phyloP scores from a whole-genome alignment of 2,329 filamentous ascomycete genomes.

The Exophiala dermatitidis region DNA sequence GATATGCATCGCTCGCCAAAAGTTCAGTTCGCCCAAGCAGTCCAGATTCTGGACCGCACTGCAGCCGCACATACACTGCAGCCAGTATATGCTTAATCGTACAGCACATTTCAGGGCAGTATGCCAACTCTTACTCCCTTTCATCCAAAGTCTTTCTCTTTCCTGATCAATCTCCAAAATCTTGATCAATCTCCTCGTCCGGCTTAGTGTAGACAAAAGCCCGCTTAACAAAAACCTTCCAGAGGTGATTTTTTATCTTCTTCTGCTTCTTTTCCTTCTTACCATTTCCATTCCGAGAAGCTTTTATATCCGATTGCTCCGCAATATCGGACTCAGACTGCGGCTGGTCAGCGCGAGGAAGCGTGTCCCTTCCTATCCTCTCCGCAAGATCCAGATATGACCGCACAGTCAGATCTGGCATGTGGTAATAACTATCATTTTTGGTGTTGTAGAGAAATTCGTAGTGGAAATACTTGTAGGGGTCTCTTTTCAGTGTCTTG shows the following conservation, averaged over 20 bases:
- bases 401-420: slow-evolving; percentile 76
- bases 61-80: no score
- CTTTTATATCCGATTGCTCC: slow-evolving; percentile 1
- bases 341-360: not conserved
- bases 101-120: no score
- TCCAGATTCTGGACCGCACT: no score
- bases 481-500: slow-evolving; percentile 26
- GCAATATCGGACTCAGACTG: not conserved
- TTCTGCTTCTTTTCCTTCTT: slow-evolving; percentile 32
- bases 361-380: slow-evolving; percentile 33
- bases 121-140: not conserved
- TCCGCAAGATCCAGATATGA: slow-evolving; percentile 74
- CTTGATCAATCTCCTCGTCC: slow-evolving; percentile 27
- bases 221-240: slow-evolving; percentile 25
- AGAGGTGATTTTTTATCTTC: slow-evolving; percentile 25
- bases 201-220: slow-evolving; percentile 26
- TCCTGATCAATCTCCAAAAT: slow-evolving; percentile 12
- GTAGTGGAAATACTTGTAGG: slow-evolving; percentile 60
- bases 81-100: no score
- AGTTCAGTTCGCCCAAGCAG: no score
- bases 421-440: slow-evolving; percentile 63
- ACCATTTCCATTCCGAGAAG: slow-evolving; percentile 17
- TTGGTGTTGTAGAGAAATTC: slow-evolving; percentile 83
- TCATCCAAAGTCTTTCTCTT: not conserved
- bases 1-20: no score